Evolutionary conservation across 2,329 filamentous ascomycete species (phyloP).

Genomic region (Monilinia fructigena): DNA sequence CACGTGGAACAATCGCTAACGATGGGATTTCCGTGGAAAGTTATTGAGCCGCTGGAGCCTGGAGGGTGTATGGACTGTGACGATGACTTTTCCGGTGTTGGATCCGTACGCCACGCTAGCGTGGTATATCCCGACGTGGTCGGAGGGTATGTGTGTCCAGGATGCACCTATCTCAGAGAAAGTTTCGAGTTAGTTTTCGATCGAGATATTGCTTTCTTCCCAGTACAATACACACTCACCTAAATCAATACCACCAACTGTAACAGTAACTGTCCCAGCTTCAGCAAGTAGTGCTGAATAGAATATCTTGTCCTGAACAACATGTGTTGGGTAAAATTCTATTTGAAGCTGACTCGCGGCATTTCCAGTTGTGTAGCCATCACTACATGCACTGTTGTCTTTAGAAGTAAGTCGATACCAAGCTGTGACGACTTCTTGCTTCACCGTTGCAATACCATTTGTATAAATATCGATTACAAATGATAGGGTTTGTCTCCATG

Average conservation of each 20-base stretch:
- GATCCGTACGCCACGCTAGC: no score
- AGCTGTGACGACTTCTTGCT: background rate
- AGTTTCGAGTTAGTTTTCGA: no score
- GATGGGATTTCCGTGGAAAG: no score
- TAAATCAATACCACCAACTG: background rate
- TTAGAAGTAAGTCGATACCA: constrained; percentile 1
- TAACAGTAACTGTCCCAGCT: background rate
- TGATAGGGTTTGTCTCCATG: background rate
- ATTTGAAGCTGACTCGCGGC: background rate
- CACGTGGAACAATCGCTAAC: no score
- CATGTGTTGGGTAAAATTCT: background rate
- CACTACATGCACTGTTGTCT: background rate
- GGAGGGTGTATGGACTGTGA: no score
- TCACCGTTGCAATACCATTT: background rate
- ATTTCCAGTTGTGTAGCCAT: background rate
- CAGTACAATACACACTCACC: background rate
- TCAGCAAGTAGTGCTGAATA: background rate
- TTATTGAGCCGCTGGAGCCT: no score
- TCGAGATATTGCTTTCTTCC: no score
- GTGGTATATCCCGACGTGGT: no score
- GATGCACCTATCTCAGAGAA: no score
- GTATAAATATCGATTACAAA: background rate
- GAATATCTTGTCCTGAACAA: background rate
- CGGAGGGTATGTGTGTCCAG: no score
- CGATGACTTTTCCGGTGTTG: no score